phyloP scores from a whole-genome alignment of 2,329 filamentous ascomycete species.

The Aschersonia sp. region DNA sequence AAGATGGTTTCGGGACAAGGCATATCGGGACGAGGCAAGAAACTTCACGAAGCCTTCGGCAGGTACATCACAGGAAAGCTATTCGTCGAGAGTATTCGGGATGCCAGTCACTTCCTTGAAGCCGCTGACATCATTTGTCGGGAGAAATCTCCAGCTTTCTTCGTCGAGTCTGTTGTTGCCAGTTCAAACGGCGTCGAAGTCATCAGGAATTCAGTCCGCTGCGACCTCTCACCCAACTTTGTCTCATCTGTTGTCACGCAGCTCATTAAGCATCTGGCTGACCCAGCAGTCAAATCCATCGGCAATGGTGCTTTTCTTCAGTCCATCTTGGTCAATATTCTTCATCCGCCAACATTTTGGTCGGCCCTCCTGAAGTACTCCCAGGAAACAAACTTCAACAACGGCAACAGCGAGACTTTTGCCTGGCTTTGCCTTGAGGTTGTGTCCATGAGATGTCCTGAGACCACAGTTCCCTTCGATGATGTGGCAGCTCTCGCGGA shows the following conservation, averaged over 20 bases:
- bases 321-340: slow-evolving; percentile 2
- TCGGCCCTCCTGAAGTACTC: background rate
- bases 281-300: slow-evolving; percentile 1
- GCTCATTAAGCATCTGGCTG: too few species aligned
- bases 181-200: slow-evolving; percentile 2
- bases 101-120: slow-evolving; percentile 7
- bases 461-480: slow-evolving; percentile 2
- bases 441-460: slow-evolving; percentile 1
- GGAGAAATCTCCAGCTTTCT: slow-evolving; percentile 2
- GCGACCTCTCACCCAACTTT: too few species aligned
- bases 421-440: slow-evolving; percentile 7
- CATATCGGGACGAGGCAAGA: too few species aligned
- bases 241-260: too few species aligned
- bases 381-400: background rate
- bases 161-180: slow-evolving; percentile 4
- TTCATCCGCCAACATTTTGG: slow-evolving; percentile 7
- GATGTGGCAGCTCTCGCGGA: slow-evolving; percentile 8
- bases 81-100: slow-evolving; percentile 3
- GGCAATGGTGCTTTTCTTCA: slow-evolving; percentile 5
- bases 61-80: slow-evolving; percentile 3
- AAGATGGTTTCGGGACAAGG: too few species aligned
- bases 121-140: slow-evolving; percentile 3
- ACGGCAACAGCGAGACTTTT: slow-evolving; percentile 3
- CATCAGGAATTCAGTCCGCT: background rate
- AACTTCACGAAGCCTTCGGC: slow-evolving; percentile 1